Evolutionary conservation across 352 stramenopile species (phyloP), one percentile per base, ranked within the genome.

Genomic region (Phytophthora parvispora): DNA sequence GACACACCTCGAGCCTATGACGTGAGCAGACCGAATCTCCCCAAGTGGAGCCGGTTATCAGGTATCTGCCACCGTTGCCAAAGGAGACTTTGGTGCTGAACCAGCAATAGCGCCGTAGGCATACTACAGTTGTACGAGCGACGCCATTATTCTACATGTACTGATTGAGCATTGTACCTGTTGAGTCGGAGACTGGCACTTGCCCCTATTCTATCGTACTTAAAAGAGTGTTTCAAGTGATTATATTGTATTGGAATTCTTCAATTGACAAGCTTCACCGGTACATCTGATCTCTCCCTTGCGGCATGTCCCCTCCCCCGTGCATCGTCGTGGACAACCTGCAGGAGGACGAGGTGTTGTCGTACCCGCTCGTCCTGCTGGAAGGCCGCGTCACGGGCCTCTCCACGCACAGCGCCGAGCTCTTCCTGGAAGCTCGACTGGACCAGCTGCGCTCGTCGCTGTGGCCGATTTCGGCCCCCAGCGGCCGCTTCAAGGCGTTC

Each of bases 311-410:
- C 24, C 25, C 47, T 18, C 7, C 50, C 38, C 20, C 45, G 9
- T 32, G 15, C 52, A 83, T 92, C 70, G 76, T 91, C 9, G 84
- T 98, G 13, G 86, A 92, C 50, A 98, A 97, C 58, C 72, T 97
- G 29, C 71, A 84, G 60, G 82, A 95, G 68, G 89, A 87, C 40
- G 96, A 94, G 49, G 83, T 72, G n/a, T 62, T 92, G 34, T 49
- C 74, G 16, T 77, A 91, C 50, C 82, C 82, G n/a, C 70, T 91
- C 32, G 69, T 90, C 28, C 69, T 92, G 51, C 69, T 91, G 29
- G 77, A 91, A 57, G 82, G 84, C 34, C 51, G 42, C 45, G 65
- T 89, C 25, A 20, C 7, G 2, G 29, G 62, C 29, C 24, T 72
- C 1, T 43, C 43, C 32, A 6, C 22, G 3, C 18, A 25, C 18